These are phyloP conservation scores for Funneliformis mosseae DNA, from an alignment of 192 early-diverging fungal species.

Conservation along the genomic window DNA sequence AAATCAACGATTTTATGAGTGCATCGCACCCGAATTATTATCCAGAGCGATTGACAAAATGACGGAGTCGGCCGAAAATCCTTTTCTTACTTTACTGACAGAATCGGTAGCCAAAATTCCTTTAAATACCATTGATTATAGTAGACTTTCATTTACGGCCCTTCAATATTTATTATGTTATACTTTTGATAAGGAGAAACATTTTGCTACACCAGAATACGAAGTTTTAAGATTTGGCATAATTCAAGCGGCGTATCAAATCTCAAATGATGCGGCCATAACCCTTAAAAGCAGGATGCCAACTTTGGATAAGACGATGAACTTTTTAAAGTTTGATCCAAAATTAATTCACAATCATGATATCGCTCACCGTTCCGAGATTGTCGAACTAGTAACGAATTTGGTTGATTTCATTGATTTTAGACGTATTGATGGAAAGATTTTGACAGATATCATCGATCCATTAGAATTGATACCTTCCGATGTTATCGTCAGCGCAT, in stretches of 20 bases:
- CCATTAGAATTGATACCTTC: slow-evolving; percentile 2
- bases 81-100: neutral
- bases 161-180: slow-evolving; percentile 5
- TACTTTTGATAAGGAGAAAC: slow-evolving; percentile 13
- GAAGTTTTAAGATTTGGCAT: neutral
- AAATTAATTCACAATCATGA: neutral
- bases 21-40: neutral
- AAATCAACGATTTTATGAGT: neutral
- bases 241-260: neutral
- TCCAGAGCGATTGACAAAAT: neutral
- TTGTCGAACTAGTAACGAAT: neutral
- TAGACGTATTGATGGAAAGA: neutral
- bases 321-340: neutral
- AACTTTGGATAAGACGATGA: neutral
- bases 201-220: slow-evolving; percentile 21
- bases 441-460: slow-evolving; percentile 12
- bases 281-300: neutral
- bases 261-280: neutral
- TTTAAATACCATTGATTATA: neutral
- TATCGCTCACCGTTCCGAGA: neutral
- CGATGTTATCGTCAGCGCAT: neutral
- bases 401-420: slow-evolving; percentile 3
- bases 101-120: slow-evolving; percentile 1
- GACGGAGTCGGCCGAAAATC: neutral
- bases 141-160: neutral